A percentile compares a stretch with the other conserved stretches of the same genome.
phyloP scores from a whole-genome alignment of 2,329 filamentous ascomycete species.

The Massarina eburnea region DNA sequence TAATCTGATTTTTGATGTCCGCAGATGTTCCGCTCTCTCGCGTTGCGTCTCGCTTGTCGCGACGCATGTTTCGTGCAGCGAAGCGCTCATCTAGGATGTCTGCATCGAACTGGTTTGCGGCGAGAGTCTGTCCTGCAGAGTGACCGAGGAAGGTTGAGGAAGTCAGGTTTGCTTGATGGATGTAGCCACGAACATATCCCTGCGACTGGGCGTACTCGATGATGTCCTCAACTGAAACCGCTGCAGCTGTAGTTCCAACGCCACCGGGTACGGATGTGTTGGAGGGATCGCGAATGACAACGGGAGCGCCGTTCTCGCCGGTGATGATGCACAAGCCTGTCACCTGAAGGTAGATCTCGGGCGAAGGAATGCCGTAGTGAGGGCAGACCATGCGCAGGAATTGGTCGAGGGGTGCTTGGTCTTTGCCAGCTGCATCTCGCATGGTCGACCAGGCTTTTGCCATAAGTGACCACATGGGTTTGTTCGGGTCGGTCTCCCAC shows the following conservation, averaged over 20 bases:
- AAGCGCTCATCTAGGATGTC: conserved; percentile 8
- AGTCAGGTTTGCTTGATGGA: conserved; percentile 7
- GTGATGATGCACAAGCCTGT: conserved; percentile 51
- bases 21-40: conserved; percentile 6
- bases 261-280: conserved; percentile 15
- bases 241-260: conserved; percentile 22
- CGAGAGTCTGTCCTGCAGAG: conserved; percentile 4
- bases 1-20: conserved; percentile 10
- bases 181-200: conserved; percentile 25
- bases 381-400: conserved; percentile 52
- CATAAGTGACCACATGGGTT: conserved; percentile 56
- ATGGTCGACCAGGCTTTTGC: conserved; percentile 59
- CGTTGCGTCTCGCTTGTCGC: conserved; percentile 12
- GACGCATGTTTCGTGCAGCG: conserved; percentile 16
- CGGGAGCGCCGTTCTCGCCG: conserved; percentile 26
- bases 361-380: conserved; percentile 51
- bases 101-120: not conserved
- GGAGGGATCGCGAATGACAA: conserved; percentile 14
- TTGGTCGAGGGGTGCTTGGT: conserved; percentile 49
- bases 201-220: conserved; percentile 27
- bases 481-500: conserved; percentile 55
- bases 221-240: conserved; percentile 39
- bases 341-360: conserved; percentile 48
- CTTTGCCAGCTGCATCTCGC: conserved; percentile 53
- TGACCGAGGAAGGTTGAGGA: conserved; percentile 21